Percentiles rank a stretch among this genome's conserved stretches.
Evolutionary conservation across 257 asterid species (phyloP).

Genomic region (Euphrasia confusa): DNA sequence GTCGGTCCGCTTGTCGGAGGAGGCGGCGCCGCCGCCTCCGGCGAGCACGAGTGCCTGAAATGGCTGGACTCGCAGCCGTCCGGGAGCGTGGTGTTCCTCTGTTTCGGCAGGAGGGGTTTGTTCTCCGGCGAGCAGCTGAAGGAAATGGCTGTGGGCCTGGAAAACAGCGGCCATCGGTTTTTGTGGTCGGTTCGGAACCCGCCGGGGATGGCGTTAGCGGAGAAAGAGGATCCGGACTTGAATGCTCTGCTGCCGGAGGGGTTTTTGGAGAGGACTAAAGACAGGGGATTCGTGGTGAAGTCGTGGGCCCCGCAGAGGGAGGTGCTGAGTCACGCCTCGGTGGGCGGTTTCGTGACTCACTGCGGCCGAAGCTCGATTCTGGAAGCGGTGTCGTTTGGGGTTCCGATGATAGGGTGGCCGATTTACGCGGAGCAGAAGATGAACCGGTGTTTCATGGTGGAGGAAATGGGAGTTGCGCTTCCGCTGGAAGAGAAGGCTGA

Average conservation of each 20-base stretch:
- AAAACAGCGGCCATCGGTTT: constrained; percentile 28
- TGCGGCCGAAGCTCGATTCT: constrained; percentile 33
- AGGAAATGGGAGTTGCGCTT: constrained; percentile 21
- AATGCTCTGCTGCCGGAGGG: constrained; percentile 28
- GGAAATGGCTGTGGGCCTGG: constrained; percentile 33
- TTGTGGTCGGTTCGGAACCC: constrained; percentile 32
- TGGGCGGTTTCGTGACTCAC: constrained; percentile 39
- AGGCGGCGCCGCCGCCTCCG: no score
- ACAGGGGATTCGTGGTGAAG: constrained; percentile 25
- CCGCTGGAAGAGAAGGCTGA: constrained; percentile 20
- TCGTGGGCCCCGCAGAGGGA: constrained; percentile 28
- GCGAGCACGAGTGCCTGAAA: constrained; percentile 19
- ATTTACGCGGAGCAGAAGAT: constrained; percentile 37
- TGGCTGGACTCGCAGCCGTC: constrained; percentile 33
- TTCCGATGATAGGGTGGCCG: constrained; percentile 39
- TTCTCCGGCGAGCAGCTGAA: constrained; percentile 22
- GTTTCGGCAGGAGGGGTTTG: constrained; percentile 31
- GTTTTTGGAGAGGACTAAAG: constrained; percentile 28
- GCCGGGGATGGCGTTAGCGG: background rate
- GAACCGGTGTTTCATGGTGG: constrained; percentile 16
- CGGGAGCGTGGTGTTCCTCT: constrained; percentile 31
- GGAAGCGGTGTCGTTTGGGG: constrained; percentile 31
- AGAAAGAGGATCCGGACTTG: constrained; percentile 4
- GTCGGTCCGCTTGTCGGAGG: constrained; percentile 16
- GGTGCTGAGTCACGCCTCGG: constrained; percentile 23